Conservation (phyloP, 2,329 filamentous ascomycete species). For the Ophioceras dolichostomum region DNA sequence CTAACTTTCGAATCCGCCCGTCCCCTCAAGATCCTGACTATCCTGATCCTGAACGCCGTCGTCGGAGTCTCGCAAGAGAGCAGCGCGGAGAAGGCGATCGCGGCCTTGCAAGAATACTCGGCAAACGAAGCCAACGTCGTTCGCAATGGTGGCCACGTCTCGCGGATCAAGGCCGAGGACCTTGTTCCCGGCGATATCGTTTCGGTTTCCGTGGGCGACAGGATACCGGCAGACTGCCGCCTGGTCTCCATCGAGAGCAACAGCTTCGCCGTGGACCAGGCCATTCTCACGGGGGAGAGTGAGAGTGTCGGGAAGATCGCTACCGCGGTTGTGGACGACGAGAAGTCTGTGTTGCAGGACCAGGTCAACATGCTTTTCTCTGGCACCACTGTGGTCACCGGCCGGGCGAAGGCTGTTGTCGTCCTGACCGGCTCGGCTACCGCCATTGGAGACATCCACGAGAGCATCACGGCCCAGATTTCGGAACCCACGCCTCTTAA, state of each 20-base stretch:
- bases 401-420: constrained; percentile 82
- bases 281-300: constrained; percentile 92
- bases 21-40: constrained; percentile 69
- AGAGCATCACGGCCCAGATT: constrained; percentile 96
- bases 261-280: constrained; percentile 93
- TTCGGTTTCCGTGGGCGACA: constrained; percentile 77
- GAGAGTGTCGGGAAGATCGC: constrained; percentile 89
- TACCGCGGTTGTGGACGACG: constrained; percentile 53
- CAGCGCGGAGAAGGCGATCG: constrained; percentile 96
- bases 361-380: constrained; percentile 98
- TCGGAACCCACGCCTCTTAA: constrained; percentile 95
- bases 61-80: constrained; percentile 98
- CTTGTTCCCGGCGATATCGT: constrained; percentile 91
- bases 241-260: constrained; percentile 88
- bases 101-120: constrained; percentile 95
- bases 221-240: constrained; percentile 90
- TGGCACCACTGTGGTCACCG: constrained; percentile 91
- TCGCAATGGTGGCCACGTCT: constrained; percentile 64
- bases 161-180: constrained; percentile 88
- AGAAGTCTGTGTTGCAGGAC: constrained; percentile 88
- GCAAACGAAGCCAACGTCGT: constrained; percentile 94
- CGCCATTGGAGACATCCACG: constrained; percentile 96
- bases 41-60: constrained; percentile 89
- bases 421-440: constrained; percentile 82
- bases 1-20: background rate